Conservation (phyloP, 306 rosid species). For the Astragalus glycyphyllos region DNA sequence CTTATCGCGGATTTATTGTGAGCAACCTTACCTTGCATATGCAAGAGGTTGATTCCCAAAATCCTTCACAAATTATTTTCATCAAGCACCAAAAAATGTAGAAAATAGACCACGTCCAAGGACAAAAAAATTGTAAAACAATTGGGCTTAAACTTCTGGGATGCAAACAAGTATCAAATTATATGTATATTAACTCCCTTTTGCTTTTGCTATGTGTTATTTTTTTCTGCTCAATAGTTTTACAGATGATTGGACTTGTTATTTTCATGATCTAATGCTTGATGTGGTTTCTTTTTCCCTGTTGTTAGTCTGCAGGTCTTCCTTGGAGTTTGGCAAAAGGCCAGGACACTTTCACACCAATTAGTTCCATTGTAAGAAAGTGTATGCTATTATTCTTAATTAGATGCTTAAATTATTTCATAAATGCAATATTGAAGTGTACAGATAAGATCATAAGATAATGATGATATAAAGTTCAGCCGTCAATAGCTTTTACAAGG, state of each 20-base stretch:
- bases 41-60: background rate
- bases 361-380: constrained; percentile 66
- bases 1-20: background rate
- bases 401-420: constrained; percentile 28
- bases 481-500: background rate
- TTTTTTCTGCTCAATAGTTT: constrained; percentile 18
- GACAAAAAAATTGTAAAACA: background rate
- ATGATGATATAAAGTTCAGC: constrained; percentile 23
- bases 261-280: constrained; percentile 24
- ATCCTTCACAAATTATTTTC: background rate
- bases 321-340: constrained; percentile 96
- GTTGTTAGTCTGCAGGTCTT: constrained; percentile 91
- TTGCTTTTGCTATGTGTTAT: constrained; percentile 13
- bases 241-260: constrained; percentile 24
- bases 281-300: constrained; percentile 11
- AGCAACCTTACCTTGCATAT: background rate
- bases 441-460: too few relatives aligned
- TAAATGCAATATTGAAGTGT: constrained; percentile 21
- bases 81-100: background rate
- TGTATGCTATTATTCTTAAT: constrained; percentile 35
- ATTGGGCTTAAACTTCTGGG: background rate
- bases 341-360: constrained; percentile 97
- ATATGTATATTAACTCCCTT: constrained; percentile 21
- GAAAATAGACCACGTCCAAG: background rate
- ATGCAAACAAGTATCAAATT: constrained; percentile 18